Percentiles rank a stretch among this genome's conserved stretches.
These are phyloP conservation scores for Acer negundo DNA, from an alignment of 345 rosid genomes.

Conservation along the genomic window DNA sequence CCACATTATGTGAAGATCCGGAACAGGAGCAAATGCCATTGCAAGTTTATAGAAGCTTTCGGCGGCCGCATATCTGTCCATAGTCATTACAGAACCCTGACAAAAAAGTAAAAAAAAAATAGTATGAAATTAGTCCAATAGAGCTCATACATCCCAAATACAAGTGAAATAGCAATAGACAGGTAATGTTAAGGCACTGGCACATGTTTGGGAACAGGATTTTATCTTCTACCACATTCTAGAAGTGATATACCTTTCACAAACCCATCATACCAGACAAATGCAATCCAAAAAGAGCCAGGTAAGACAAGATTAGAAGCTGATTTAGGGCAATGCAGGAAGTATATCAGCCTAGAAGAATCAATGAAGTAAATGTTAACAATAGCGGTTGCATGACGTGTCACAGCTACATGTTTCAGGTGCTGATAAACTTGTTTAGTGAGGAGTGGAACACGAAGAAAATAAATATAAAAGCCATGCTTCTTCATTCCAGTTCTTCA, in stretches of 20 bases:
- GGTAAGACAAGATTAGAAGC: neutral
- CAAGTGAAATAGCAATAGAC: neutral
- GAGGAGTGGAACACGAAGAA: neutral
- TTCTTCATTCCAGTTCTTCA: neutral
- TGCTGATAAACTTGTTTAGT: neutral
- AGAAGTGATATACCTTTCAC: constrained; percentile 1
- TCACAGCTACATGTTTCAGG: neutral
- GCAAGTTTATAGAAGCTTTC: constrained; percentile 98
- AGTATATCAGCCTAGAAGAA: neutral
- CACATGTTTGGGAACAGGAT: neutral
- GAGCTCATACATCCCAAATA: neutral
- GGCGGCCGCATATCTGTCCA: constrained; percentile 96
- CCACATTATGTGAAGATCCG: constrained; percentile 99
- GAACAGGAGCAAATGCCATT: constrained; percentile 99
- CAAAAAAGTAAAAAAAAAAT: constrained; percentile 14
- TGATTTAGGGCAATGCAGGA: neutral
- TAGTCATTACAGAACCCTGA: constrained; percentile 78
- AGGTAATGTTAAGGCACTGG: neutral
- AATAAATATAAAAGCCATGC: neutral
- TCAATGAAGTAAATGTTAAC: neutral
- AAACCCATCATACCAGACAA: neutral
- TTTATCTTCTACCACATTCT: constrained; percentile 3
- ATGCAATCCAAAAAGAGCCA: neutral
- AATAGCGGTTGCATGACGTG: neutral
- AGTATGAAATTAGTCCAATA: constrained; percentile 8